phyloP scores from a whole-genome alignment of 352 stramenopile species.

The Aphanomyces invadans region DNA sequence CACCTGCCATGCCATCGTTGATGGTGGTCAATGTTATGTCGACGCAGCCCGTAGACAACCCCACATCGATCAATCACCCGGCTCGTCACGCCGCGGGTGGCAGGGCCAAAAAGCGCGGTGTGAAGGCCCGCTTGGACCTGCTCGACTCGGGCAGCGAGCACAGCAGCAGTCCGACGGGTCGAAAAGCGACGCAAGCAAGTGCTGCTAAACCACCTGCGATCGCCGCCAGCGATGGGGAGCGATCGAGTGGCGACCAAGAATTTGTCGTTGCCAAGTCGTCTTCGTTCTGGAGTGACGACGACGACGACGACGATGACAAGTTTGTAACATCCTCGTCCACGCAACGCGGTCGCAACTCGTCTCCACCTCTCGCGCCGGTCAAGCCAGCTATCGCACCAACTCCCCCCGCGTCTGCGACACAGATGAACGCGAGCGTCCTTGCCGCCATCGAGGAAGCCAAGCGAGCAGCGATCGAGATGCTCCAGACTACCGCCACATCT shows the following conservation, averaged over 20 bases:
- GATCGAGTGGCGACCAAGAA: not conserved
- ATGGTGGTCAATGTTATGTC: too few species aligned
- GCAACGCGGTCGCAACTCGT: too few species aligned
- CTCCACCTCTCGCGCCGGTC: too few species aligned
- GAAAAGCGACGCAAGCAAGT: too few species aligned
- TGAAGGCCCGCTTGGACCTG: conserved; percentile 1
- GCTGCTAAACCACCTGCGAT: not conserved
- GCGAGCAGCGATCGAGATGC: conserved; percentile 57
- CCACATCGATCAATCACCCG: too few species aligned
- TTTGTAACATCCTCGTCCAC: not conserved
- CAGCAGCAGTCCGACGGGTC: not conserved
- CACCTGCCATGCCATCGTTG: too few species aligned
- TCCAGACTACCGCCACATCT: conserved; percentile 23
- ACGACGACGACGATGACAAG: conserved; percentile 35
- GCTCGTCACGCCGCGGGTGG: too few species aligned
- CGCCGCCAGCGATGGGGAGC: too few species aligned
- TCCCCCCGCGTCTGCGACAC: not conserved
- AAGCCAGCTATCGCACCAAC: not conserved
- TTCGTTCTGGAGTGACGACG: conserved; percentile 26
- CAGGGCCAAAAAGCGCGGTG: not conserved
- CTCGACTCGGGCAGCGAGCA: conserved; percentile 9
- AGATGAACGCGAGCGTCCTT: conserved; percentile 37
- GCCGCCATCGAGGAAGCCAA: conserved; percentile 61
- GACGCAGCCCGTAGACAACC: too few species aligned
- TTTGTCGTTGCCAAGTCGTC: not conserved